A percentile compares a stretch with the other conserved stretches of the same genome.
These are phyloP conservation scores for Mycena galericulata DNA, from an alignment of 768 basidiomycete genomes.

Conservation along the genomic window DNA sequence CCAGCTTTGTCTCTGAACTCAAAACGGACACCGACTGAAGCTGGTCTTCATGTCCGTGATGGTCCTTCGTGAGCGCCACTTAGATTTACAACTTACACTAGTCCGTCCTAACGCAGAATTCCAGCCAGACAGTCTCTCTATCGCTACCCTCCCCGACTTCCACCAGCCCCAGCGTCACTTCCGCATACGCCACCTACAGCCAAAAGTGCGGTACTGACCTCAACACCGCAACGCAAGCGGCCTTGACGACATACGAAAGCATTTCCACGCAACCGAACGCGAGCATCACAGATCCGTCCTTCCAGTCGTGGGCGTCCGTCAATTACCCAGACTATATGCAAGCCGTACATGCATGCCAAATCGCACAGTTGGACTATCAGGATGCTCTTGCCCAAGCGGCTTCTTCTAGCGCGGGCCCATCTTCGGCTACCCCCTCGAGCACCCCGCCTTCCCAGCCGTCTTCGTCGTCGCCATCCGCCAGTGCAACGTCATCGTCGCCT, in stretches of 20 bases:
- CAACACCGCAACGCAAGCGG: not conserved
- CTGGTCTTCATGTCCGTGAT: not conserved
- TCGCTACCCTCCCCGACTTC: not conserved
- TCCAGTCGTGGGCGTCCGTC: not conserved
- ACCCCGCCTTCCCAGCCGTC: not conserved
- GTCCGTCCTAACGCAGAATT: not conserved
- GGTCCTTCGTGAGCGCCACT: not conserved
- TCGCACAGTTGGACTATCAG: not conserved
- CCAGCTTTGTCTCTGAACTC: no score
- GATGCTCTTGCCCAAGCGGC: not conserved
- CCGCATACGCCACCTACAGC: not conserved
- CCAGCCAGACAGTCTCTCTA: not conserved
- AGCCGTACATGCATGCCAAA: not conserved
- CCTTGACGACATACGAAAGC: not conserved
- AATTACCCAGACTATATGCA: not conserved
- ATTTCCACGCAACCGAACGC: not conserved
- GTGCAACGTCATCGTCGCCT: not conserved
- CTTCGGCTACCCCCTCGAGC: not conserved
- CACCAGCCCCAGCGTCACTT: not conserved
- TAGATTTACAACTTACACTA: no score
- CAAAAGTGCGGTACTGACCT: constrained; percentile 1
- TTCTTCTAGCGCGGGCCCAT: not conserved
- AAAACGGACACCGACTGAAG: not conserved
- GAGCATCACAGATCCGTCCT: not conserved
- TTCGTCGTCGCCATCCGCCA: not conserved